A percentile compares a stretch with the other conserved stretches of the same genome.
Conservation (phyloP, 2,329 filamentous ascomycete genomes). For the Aureobasidium lini region DNA sequence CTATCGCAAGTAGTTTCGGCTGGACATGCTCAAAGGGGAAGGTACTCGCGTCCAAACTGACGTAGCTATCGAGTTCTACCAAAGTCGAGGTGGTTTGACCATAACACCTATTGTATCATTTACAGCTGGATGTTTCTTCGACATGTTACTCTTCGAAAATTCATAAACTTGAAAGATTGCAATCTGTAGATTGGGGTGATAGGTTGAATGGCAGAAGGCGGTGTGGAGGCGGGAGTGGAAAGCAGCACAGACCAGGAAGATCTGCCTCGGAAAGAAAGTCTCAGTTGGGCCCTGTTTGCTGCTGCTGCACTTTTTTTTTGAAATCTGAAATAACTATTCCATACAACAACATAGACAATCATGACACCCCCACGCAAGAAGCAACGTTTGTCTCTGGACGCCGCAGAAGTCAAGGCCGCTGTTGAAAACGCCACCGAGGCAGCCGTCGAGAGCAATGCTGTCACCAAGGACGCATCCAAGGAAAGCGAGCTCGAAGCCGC, state of each 20-base stretch:
- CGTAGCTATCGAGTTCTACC: background rate
- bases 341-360: background rate
- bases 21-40: background rate
- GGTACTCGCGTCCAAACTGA: background rate
- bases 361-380: constrained; percentile 36
- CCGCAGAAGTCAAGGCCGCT: constrained; percentile 24
- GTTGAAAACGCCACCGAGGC: constrained; percentile 22
- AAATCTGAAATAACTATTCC: background rate
- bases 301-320: constrained; percentile 1
- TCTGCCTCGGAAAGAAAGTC: constrained; percentile 5
- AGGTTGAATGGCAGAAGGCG: background rate
- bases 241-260: background rate
- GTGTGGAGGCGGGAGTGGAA: background rate
- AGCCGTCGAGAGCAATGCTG: constrained; percentile 4
- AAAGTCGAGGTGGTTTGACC: no score
- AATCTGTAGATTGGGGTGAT: background rate
- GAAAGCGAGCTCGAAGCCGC: constrained; percentile 13
- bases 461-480: constrained; percentile 1
- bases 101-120: no score
- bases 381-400: constrained; percentile 34
- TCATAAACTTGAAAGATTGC: no score
- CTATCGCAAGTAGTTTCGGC: background rate
- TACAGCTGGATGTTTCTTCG: no score
- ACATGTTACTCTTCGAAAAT: no score
- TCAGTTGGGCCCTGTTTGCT: background rate